phyloP scores from a whole-genome alignment of 2,329 filamentous ascomycete species.

The Fonsecaea nubica region DNA sequence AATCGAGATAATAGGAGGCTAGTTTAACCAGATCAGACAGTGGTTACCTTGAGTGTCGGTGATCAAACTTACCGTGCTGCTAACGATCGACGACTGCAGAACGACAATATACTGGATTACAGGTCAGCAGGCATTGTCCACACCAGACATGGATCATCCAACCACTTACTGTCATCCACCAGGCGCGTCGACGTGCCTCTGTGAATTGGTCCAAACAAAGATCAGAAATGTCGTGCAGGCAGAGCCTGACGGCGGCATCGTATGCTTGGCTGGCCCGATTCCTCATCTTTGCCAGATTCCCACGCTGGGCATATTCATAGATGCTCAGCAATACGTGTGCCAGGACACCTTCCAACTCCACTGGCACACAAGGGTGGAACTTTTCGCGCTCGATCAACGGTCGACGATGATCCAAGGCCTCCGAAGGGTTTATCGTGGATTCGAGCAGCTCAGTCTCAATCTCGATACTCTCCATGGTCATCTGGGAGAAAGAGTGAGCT shows the following conservation, averaged over 20 bases:
- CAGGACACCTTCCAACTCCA: slow-evolving; percentile 20
- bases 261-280: slow-evolving; percentile 28
- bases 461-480: slow-evolving; percentile 24
- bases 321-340: slow-evolving; percentile 17
- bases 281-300: slow-evolving; percentile 27
- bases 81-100: slow-evolving; percentile 21
- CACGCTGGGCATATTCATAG: slow-evolving; percentile 26
- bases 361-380: slow-evolving; percentile 17
- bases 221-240: slow-evolving; percentile 17
- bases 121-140: not conserved
- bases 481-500: slow-evolving; percentile 18
- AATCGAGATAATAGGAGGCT: slow-evolving; percentile 24
- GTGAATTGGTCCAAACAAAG: slow-evolving; percentile 13
- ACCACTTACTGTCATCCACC: slow-evolving; percentile 26
- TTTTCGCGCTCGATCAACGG: slow-evolving; percentile 13
- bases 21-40: not conserved
- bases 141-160: not conserved
- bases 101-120: slow-evolving; percentile 11
- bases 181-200: slow-evolving; percentile 23
- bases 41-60: not conserved
- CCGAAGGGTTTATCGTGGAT: slow-evolving; percentile 16
- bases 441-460: slow-evolving; percentile 23
- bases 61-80: slow-evolving; percentile 11
- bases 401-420: slow-evolving; percentile 7
- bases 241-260: slow-evolving; percentile 22